phyloP scores from a whole-genome alignment of 208 protist species.

The Trypanosoma caninum region DNA sequence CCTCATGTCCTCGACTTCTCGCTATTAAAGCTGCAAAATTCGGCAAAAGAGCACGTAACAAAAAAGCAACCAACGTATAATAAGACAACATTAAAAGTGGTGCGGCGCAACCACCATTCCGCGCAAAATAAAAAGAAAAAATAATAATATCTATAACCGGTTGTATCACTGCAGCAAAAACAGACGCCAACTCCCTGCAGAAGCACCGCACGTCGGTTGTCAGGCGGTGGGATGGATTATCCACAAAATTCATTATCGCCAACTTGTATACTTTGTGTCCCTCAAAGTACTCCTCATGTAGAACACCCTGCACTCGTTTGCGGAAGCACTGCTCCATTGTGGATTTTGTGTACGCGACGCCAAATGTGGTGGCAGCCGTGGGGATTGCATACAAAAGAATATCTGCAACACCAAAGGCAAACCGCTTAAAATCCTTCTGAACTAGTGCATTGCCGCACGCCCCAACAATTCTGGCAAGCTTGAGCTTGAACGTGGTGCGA shows the following conservation, averaged over 20 bases:
- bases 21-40: constrained; percentile 73
- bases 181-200: constrained; percentile 59
- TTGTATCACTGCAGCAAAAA: constrained; percentile 73
- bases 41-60: constrained; percentile 55
- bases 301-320: constrained; percentile 51
- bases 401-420: constrained; percentile 66
- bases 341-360: constrained; percentile 62
- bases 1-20: constrained; percentile 72
- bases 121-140: constrained; percentile 58
- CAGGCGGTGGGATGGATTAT: constrained; percentile 81
- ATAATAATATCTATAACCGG: constrained; percentile 78
- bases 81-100: constrained; percentile 68
- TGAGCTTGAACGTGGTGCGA: constrained; percentile 57
- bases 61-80: constrained; percentile 59
- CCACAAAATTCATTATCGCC: constrained; percentile 40
- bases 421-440: constrained; percentile 43
- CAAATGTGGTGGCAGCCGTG: constrained; percentile 52
- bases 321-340: constrained; percentile 64
- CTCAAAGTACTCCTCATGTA: constrained; percentile 68
- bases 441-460: constrained; percentile 56
- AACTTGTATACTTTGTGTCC: constrained; percentile 58
- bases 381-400: constrained; percentile 67
- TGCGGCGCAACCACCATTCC: constrained; percentile 42
- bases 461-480: constrained; percentile 52
- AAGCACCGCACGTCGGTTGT: constrained; percentile 73